phyloP scores from a whole-genome alignment of 2,329 filamentous ascomycete species.

The Diaporthe capsici region DNA sequence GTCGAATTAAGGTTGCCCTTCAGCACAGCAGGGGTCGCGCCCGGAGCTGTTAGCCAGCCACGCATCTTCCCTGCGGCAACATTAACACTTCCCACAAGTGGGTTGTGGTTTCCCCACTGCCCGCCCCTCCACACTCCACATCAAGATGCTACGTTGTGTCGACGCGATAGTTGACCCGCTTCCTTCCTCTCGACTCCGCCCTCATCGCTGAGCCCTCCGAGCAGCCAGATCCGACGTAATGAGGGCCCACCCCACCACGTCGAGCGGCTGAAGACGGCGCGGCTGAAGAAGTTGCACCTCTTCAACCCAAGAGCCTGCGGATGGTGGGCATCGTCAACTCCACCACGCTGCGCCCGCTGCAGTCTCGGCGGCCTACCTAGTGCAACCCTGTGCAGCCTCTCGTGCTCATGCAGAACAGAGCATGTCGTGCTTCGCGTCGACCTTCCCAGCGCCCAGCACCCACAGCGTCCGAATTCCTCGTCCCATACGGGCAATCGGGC shows the following conservation, averaged over 20 bases:
- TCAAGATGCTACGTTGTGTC: background rate
- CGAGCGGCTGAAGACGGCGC: background rate
- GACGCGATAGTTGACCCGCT: background rate
- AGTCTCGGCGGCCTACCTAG: conserved; percentile 19
- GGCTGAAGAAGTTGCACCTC: conserved; percentile 1
- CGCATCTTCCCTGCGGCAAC: background rate
- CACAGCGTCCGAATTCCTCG: background rate
- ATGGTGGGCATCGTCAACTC: background rate
- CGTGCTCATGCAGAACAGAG: conserved; percentile 13
- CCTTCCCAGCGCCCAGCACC: background rate
- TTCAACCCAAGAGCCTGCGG: no score
- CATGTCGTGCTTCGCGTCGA: conserved; percentile 26
- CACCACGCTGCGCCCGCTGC: conserved; percentile 9
- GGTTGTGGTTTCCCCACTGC: conserved; percentile 10
- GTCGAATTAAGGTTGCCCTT: conserved; percentile 34
- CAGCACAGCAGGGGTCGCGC: background rate
- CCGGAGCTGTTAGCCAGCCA: conserved; percentile 21
- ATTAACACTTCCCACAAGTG: background rate
- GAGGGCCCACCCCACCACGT: background rate
- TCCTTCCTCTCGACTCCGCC: conserved; percentile 11
- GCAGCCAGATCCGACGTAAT: background rate
- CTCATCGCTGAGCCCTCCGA: background rate
- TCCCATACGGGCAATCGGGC: conserved; percentile 1
- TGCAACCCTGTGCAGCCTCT: conserved; percentile 22
- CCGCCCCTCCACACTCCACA: background rate